Conservation (phyloP, 2,329 filamentous ascomycete genomes). For the Coleophoma crateriformis region DNA sequence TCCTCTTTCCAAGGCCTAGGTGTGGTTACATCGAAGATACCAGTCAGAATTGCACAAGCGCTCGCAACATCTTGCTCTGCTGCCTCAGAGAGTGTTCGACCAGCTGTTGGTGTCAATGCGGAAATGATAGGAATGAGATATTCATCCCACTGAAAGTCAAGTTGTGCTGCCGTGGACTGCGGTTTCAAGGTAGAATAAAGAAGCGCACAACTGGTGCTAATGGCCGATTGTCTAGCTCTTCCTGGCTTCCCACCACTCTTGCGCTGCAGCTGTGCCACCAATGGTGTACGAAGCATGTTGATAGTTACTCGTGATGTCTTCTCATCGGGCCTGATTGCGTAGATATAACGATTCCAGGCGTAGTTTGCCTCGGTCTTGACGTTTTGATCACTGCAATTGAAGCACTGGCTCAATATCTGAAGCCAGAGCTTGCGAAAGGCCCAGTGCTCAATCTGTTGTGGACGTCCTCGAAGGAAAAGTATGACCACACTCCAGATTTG, state of each 20-base stretch:
- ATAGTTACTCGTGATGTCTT: slow-evolving; percentile 47
- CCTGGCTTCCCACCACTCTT: slow-evolving; percentile 50
- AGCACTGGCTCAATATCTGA: slow-evolving; percentile 71
- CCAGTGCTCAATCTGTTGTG: slow-evolving; percentile 60
- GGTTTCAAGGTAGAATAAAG: slow-evolving; percentile 81
- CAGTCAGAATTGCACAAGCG: slow-evolving; percentile 65
- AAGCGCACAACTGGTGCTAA: slow-evolving; percentile 73
- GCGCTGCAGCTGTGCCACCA: slow-evolving; percentile 63
- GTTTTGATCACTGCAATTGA: slow-evolving; percentile 69
- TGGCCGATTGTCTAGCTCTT: slow-evolving; percentile 48
- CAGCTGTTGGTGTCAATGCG: slow-evolving; percentile 37
- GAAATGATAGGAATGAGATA: slow-evolving; percentile 62
- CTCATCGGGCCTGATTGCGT: slow-evolving; percentile 61
- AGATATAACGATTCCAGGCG: slow-evolving; percentile 83
- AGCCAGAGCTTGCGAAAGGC: slow-evolving; percentile 71
- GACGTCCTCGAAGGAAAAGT: slow-evolving; percentile 63
- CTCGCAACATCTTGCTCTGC: slow-evolving; percentile 46
- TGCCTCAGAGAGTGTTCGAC: slow-evolving; percentile 27
- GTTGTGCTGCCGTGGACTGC: slow-evolving; percentile 53
- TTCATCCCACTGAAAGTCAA: slow-evolving; percentile 74
- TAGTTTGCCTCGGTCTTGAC: slow-evolving; percentile 73
- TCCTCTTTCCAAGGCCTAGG: slow-evolving; percentile 68
- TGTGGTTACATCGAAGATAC: slow-evolving; percentile 55
- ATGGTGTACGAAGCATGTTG: slow-evolving; percentile 62
- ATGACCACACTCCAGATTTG: slow-evolving; percentile 85